Percentiles rank a stretch among this genome's conserved stretches.
Evolutionary conservation across 2,329 filamentous ascomycete genomes (phyloP).

Genomic region (Fusarium abutilonis): DNA sequence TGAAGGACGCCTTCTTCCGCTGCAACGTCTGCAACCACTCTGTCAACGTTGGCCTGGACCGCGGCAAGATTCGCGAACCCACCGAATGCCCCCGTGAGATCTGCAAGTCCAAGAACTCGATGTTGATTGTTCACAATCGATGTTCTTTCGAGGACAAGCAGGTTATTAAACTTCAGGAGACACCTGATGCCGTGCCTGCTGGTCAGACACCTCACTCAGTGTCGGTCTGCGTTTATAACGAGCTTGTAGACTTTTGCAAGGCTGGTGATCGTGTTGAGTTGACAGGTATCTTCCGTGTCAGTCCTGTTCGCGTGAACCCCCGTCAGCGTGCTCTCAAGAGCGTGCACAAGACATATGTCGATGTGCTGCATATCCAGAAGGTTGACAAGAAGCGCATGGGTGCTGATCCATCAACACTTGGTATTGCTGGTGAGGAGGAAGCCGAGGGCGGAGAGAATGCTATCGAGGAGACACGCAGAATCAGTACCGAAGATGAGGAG

Average conservation of each 20-base stretch:
- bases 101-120: conserved; percentile 89
- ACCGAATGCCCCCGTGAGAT: conserved; percentile 85
- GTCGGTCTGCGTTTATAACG: conserved; percentile 94
- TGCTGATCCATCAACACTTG: conserved; percentile 87
- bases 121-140: conserved; percentile 98
- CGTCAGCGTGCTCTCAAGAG: conserved; percentile 92
- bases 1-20: conserved; percentile 98
- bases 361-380: conserved; percentile 95
- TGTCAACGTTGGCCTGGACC: conserved; percentile 88
- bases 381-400: conserved; percentile 95
- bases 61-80: conserved; percentile 95
- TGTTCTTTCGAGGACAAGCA: conserved; percentile 97
- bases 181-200: conserved; percentile 91
- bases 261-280: conserved; percentile 95
- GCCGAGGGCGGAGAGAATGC: conserved; percentile 72
- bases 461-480: conserved; percentile 84
- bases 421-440: conserved; percentile 78
- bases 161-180: conserved; percentile 98
- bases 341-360: conserved; percentile 97
- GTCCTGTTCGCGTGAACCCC: conserved; percentile 91
- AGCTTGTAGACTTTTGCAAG: conserved; percentile 97
- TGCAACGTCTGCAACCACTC: conserved; percentile 94
- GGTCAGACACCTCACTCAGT: conserved; percentile 98
- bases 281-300: conserved; percentile 96
- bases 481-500: conserved; percentile 85